Base-by-base conservation (phyloP, 805 yeast species). In the Myxozyma lipomycoides region DNA sequence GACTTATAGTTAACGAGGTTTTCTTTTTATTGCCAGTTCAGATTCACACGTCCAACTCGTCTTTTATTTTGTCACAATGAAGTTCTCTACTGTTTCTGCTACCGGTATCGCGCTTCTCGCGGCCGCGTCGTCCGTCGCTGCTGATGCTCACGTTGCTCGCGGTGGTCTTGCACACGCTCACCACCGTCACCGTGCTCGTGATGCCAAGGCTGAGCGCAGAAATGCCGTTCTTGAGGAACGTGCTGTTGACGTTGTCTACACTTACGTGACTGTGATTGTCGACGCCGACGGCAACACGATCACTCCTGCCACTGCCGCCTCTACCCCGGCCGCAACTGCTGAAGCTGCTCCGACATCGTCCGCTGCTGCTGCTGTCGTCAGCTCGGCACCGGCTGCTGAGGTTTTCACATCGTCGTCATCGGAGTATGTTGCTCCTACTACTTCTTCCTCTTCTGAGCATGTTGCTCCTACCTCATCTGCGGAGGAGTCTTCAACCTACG, bases 241-340 rank as follows among this genome's bases (percentile, higher is more conserved):
- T 46, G 75, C 72, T 41, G 51, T 72, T 51, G 70, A 73, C 51
- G 68, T 76, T 43, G 68, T 71, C 62, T 73, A 71, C 65, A 72
- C 71, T 44, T 78, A 79, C 60, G 68, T 72, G 54, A 74, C 79
- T 41, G 66, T 73, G 43, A 65, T 69, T 30, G 73, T 71, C 41
- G 72, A 71, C 60, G 69, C 62, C 50, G 52, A 65, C 47, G 75
- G 75, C 40, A 56, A 67, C 58, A 62, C 67, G 48, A 57, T 70
- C 56, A 49, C 61, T 23, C 53, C 51, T 32, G 38, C 51, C n/a
- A 24, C 48, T 36, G 56, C 58, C 55, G 61, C 68, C 50, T 63
- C 77, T 52, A 61, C 71, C 32, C 63, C 71, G 44, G 55, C 68
- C 10, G 64, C 67, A 12, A 62, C 70, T 28, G 53, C 65, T 17